These are phyloP conservation scores for Dentipellis sp. DNA, from an alignment of 768 basidiomycete genomes.

Conservation along the genomic window DNA sequence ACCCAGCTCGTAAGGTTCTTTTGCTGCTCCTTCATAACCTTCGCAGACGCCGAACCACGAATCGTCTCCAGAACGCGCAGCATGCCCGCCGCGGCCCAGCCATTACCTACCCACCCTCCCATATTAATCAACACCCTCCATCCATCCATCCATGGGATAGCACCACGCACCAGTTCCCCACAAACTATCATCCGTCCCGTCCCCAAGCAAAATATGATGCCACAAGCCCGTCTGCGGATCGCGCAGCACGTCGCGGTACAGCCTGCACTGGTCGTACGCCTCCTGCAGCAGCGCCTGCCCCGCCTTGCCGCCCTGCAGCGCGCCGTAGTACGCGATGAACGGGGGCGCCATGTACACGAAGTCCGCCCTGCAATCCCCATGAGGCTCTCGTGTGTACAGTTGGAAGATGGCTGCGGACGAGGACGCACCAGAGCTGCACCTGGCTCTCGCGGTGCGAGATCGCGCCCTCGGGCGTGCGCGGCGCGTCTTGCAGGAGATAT, in stretches of 20 bases:
- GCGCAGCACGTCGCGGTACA: slow-evolving; percentile 47
- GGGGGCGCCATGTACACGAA: slow-evolving; percentile 57
- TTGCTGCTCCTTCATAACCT: slow-evolving; percentile 29
- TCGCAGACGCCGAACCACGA: slow-evolving; percentile 31
- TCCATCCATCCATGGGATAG: neutral
- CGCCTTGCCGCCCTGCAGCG: slow-evolving; percentile 28
- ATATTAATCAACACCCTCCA: neutral
- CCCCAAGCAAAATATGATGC: slow-evolving; percentile 45
- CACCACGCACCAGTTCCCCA: slow-evolving; percentile 44
- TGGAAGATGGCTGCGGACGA: neutral
- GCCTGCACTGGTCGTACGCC: slow-evolving; percentile 46
- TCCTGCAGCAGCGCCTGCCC: slow-evolving; percentile 30
- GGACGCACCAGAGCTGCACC: slow-evolving; percentile 42
- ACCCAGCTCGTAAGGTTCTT: slow-evolving; percentile 42
- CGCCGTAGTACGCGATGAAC: slow-evolving; percentile 59
- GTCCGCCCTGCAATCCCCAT: slow-evolving; percentile 36
- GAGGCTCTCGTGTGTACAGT: neutral
- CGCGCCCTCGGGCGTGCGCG: slow-evolving; percentile 39
- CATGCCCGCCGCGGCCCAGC: slow-evolving; percentile 66
- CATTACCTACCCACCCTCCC: slow-evolving; percentile 34
- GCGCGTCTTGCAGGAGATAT: slow-evolving; percentile 36
- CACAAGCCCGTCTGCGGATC: slow-evolving; percentile 38
- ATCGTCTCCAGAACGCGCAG: slow-evolving; percentile 49
- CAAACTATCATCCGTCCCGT: slow-evolving; percentile 35
- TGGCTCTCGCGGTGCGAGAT: slow-evolving; percentile 47